These are phyloP conservation scores for Quercus phellos DNA, from an alignment of 331 rosid species.

Conservation along the genomic window DNA sequence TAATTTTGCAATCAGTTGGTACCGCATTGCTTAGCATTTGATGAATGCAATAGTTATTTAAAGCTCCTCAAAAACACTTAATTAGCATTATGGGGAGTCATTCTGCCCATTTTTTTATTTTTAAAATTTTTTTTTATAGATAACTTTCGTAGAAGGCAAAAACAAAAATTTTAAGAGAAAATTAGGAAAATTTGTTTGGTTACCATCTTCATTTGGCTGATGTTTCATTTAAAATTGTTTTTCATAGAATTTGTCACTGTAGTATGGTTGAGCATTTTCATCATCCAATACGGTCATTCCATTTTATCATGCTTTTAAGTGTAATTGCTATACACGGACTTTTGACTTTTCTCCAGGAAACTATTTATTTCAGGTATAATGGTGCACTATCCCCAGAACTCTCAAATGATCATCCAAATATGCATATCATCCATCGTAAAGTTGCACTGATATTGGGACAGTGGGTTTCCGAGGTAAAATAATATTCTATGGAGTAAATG, in stretches of 20 bases:
- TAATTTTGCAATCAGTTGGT: not conserved
- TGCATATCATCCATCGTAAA: conserved; percentile 82
- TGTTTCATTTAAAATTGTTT: not conserved
- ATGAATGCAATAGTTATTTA: not conserved
- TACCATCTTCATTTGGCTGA: not conserved
- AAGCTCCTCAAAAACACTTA: not conserved
- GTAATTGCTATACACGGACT: not conserved
- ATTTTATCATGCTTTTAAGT: not conserved
- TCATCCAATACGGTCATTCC: not conserved
- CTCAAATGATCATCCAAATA: conserved; percentile 83
- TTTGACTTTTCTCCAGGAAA: conserved; percentile 20
- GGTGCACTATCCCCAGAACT: conserved; percentile 88
- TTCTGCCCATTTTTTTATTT: not conserved
- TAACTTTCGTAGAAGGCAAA: not conserved
- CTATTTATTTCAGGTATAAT: conserved; percentile 65
- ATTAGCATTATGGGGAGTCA: not conserved
- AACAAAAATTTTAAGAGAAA: not conserved
- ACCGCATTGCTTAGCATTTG: not conserved
- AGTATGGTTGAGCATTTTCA: not conserved
- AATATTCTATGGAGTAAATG: conserved; percentile 8
- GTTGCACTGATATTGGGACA: conserved; percentile 91
- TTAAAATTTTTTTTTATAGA: not conserved
- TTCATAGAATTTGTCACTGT: not conserved
- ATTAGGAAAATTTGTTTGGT: not conserved
- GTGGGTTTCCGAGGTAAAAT: conserved; percentile 95